These are phyloP conservation scores for Volvox africanus DNA, from an alignment of 139 green algal genomes.

Conservation along the genomic window DNA sequence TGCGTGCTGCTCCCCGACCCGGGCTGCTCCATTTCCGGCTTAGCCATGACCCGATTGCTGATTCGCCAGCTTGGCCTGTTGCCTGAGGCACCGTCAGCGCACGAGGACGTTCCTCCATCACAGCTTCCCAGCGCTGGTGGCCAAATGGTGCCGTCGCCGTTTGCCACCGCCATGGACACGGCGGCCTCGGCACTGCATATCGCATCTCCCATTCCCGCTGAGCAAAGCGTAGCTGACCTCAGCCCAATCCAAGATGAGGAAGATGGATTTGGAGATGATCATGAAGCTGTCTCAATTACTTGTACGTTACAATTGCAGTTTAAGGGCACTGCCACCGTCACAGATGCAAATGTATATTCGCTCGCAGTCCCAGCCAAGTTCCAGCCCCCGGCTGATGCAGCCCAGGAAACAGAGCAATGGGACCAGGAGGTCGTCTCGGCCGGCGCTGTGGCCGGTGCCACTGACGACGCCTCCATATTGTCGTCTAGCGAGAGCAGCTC, in stretches of 20 bases:
- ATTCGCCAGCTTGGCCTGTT: slow-evolving; percentile 8
- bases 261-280: too few species aligned
- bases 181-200: background rate
- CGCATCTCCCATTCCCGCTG: background rate
- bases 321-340: background rate
- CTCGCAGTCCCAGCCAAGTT: too few species aligned
- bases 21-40: slow-evolving; percentile 1
- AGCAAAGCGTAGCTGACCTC: too few species aligned
- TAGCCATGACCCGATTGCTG: background rate
- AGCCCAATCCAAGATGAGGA: too few species aligned
- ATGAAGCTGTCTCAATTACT: background rate
- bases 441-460: too few species aligned
- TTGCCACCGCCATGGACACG: background rate
- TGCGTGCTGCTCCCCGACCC: background rate
- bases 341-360: background rate
- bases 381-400: background rate
- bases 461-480: background rate
- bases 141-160: background rate
- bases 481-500: background rate
- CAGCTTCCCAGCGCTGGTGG: background rate
- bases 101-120: background rate
- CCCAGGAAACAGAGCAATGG: background rate
- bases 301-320: background rate
- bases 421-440: background rate
- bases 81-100: background rate